Conservation (phyloP, 805 yeast genomes). For the Yarrowia alimentaria region DNA sequence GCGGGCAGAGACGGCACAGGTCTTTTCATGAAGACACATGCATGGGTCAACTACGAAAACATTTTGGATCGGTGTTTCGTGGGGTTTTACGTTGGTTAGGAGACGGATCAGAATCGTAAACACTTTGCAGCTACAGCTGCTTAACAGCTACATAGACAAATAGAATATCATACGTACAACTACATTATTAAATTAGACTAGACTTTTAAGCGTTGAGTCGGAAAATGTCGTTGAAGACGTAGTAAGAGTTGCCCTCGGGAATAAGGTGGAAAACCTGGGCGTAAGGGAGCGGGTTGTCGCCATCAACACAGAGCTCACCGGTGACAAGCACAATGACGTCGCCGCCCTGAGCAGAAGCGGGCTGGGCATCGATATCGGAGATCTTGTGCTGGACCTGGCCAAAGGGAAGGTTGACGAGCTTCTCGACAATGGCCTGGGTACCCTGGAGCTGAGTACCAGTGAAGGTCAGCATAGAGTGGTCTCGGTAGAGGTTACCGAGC, state of each 20-base stretch:
- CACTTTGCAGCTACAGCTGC: background rate
- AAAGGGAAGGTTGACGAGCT: constrained; percentile 84
- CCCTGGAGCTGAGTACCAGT: constrained; percentile 95
- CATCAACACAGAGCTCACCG: constrained; percentile 89
- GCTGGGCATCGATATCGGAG: constrained; percentile 96
- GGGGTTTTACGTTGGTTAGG: constrained; percentile 47
- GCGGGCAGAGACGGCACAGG: constrained; percentile 84
- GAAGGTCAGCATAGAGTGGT: constrained; percentile 95
- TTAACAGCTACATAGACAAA: background rate
- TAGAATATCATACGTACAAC: too few species aligned
- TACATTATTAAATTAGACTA: too few species aligned
- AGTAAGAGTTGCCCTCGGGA: constrained; percentile 88
- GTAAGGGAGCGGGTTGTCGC: constrained; percentile 94
- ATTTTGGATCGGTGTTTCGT: constrained; percentile 75
- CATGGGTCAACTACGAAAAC: constrained; percentile 83
- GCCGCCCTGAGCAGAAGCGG: constrained; percentile 80
- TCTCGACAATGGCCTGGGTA: constrained; percentile 87
- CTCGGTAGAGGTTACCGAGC: constrained; percentile 92
- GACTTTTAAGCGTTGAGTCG: constrained; percentile 72
- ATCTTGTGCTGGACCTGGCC: constrained; percentile 90
- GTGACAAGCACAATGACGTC: constrained; percentile 97
- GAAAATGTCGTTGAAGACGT: constrained; percentile 94
- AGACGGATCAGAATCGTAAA: too few species aligned
- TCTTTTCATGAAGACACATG: constrained; percentile 62
- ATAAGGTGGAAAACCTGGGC: constrained; percentile 96